Conservation (phyloP, 352 stramenopile genomes). For the Pythium grandisporangium region DNA sequence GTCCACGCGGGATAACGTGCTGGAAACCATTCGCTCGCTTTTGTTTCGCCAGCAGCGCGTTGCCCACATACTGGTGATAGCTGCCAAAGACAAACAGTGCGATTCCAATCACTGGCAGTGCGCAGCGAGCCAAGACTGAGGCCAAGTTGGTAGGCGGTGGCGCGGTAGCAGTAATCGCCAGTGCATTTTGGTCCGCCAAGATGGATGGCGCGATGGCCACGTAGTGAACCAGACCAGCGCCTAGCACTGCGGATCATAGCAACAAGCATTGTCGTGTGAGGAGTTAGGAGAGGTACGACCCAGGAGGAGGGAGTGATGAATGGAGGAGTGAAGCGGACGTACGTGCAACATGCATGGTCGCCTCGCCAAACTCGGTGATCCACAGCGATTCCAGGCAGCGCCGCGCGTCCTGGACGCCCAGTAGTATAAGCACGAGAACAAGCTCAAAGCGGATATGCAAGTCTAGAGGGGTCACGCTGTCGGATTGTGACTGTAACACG, state of each 20-base stretch:
- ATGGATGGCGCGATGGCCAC: slow-evolving; percentile 32
- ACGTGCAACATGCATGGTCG: slow-evolving; percentile 47
- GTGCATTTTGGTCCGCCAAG: slow-evolving; percentile 28
- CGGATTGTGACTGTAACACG: slow-evolving; percentile 24
- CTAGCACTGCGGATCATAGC: slow-evolving; percentile 18
- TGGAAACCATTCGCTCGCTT: slow-evolving; percentile 37
- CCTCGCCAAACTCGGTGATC: slow-evolving; percentile 54
- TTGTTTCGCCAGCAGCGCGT: slow-evolving; percentile 39
- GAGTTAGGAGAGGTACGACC: too few relatives aligned
- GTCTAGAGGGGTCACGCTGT: too few relatives aligned
- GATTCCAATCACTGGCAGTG: slow-evolving; percentile 13
- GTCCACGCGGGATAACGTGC: slow-evolving; percentile 43
- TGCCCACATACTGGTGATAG: slow-evolving; percentile 56
- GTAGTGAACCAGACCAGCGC: slow-evolving; percentile 57
- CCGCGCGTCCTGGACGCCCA: slow-evolving; percentile 37
- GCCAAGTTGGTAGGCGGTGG: neutral
- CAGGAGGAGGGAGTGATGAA: too few relatives aligned
- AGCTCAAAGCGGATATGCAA: slow-evolving; percentile 25
- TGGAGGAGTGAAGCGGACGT: too few relatives aligned
- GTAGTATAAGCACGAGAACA: slow-evolving; percentile 35
- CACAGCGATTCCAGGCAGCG: slow-evolving; percentile 51
- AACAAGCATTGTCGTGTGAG: too few relatives aligned
- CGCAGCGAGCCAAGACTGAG: slow-evolving; percentile 3
- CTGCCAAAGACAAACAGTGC: slow-evolving; percentile 32
- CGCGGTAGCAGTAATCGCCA: too few relatives aligned